phyloP scores from a whole-genome alignment of 805 yeast species.

The Metschnikowia borealis region DNA sequence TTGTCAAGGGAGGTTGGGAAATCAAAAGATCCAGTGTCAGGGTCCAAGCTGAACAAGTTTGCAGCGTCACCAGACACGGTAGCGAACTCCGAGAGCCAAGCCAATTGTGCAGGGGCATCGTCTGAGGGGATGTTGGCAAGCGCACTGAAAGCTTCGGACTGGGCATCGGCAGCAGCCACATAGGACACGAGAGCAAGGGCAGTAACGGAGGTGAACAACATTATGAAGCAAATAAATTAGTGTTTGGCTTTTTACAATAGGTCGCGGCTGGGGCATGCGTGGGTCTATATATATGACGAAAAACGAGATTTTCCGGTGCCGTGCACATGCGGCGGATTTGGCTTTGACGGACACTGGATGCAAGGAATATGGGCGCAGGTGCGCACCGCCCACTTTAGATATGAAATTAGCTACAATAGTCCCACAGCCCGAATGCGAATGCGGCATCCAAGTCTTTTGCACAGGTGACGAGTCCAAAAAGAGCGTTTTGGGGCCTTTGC shows the following conservation, averaged over 20 bases:
- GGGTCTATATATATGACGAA: neutral
- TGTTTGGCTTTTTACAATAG: neutral
- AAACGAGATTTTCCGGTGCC: too few relatives aligned
- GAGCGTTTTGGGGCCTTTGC: too few relatives aligned
- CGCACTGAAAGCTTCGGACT: neutral
- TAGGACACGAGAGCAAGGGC: conserved; percentile 4
- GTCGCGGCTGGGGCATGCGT: neutral
- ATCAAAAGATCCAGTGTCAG: neutral
- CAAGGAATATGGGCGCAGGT: too few relatives aligned
- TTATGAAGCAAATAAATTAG: neutral
- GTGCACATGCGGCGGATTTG: too few relatives aligned
- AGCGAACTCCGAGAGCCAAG: conserved; percentile 4
- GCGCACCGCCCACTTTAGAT: too few relatives aligned
- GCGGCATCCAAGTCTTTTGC: too few relatives aligned
- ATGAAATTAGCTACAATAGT: too few relatives aligned
- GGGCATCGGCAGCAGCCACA: conserved; percentile 9
- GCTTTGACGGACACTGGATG: too few relatives aligned
- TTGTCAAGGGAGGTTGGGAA: neutral
- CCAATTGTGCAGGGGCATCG: conserved; percentile 4
- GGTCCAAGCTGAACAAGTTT: neutral
- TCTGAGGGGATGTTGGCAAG: conserved; percentile 3
- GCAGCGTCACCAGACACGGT: neutral
- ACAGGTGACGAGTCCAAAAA: too few relatives aligned
- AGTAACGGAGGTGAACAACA: conserved; percentile 4
- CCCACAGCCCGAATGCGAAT: too few relatives aligned